Evolutionary conservation across 2,329 filamentous ascomycete genomes (phyloP), one percentile per base, ranked within the genome.

Genomic region (Cytospora schulzeri): DNA sequence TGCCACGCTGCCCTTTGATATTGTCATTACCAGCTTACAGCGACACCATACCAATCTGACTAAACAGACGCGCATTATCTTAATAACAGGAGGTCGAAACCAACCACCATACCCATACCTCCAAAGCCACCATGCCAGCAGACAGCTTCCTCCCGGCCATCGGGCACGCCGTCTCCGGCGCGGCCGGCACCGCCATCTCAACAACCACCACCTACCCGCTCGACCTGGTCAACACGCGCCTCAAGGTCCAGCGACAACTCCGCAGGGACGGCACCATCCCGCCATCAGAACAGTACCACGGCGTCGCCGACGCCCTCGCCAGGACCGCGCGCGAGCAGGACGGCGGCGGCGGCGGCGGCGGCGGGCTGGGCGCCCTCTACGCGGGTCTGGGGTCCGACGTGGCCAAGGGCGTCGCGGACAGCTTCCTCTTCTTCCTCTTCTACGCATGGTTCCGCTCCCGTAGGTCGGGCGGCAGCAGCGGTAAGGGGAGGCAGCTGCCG

Each of bases 171-270:
- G 76, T 91, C 35, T 92, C 92, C 4, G 93, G 93, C 59, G 90
- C 91, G 6, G 80, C 88, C 0, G 92, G 92, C 41, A 90, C 91
- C 0, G 90, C 91, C 19, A 83, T 94, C 66, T 91, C 92, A 14
- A 94, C 93, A 70, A 82, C 92, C 55, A 77, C 88, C 62, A 88
- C 91, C 7, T 96, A 96, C 73, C 93, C 93, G 1, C 84, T 96
- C 64, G 90, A 92, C 71, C 84, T 96, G 52, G 86, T 95, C 67
- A 89, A 92, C 62, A 93, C 92, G 29, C 86, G 92, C 31, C 83
- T 96, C 55, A 92, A 96, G 76, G 90, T 92, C 3, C 91, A 95
- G 77, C 84, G 84, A 50, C 85, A 85, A 69, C 76, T 87, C 19
- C 79, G 76, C 41, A 78, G 76, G 17, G 69, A 73, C 48, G 69